Percentiles rank a stretch among this genome's conserved stretches.
These are phyloP conservation scores for Erythrobasidium hasegawianum DNA, from an alignment of 1,284 basidiomycete genomes.

Conservation along the genomic window DNA sequence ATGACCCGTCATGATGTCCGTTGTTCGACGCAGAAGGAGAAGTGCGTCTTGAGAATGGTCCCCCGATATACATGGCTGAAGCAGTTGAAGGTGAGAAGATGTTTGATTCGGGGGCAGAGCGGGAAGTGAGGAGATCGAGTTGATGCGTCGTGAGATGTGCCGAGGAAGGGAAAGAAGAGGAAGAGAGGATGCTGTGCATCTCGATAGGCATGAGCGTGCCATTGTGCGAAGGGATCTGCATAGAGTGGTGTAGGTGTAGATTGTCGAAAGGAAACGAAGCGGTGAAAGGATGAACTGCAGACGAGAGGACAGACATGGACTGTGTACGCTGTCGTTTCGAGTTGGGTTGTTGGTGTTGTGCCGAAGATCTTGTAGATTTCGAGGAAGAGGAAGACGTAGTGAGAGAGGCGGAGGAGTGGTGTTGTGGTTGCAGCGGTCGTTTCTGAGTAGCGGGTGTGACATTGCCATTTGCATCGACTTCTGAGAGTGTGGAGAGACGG, in stretches of 20 bases:
- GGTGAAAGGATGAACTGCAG: conserved; percentile 2
- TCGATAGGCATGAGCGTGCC: conserved; percentile 23
- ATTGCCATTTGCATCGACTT: neutral
- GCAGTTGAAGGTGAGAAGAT: conserved; percentile 24
- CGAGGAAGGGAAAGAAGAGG: neutral
- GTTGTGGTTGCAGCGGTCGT: neutral
- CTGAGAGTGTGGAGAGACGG: conserved; percentile 26
- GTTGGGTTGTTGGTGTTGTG: neutral
- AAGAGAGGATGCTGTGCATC: conserved; percentile 14
- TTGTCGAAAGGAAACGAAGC: conserved; percentile 34
- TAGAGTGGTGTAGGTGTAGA: conserved; percentile 21
- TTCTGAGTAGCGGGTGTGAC: neutral
- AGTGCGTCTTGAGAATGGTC: conserved; percentile 28
- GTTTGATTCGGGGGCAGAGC: conserved; percentile 26
- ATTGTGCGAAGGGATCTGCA: conserved; percentile 3
- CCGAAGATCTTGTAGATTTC: neutral
- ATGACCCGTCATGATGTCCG: neutral
- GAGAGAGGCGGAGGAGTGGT: neutral
- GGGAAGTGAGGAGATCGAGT: conserved; percentile 16
- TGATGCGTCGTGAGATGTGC: neutral
- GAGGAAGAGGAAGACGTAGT: too few relatives aligned
- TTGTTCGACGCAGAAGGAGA: conserved; percentile 21
- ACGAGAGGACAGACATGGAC: conserved; percentile 27
- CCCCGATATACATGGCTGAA: conserved; percentile 8
- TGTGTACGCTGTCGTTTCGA: conserved; percentile 28